These are phyloP conservation scores for Amphicarpaea edgeworthii DNA, from an alignment of 306 rosid genomes.

Conservation along the genomic window DNA sequence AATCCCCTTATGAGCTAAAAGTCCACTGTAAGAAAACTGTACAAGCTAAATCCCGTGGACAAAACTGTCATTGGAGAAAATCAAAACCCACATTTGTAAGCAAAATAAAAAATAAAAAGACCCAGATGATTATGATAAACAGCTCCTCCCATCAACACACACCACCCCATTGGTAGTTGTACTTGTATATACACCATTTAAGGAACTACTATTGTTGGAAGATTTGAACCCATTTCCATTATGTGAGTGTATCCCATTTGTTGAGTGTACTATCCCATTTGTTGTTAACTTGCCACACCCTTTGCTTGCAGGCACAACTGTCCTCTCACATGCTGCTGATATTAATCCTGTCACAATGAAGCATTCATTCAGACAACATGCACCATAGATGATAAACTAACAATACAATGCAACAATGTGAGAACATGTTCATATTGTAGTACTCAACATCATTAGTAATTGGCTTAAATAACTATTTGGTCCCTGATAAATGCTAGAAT, in stretches of 20 bases:
- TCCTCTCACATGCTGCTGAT: constrained; percentile 64
- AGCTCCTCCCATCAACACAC: constrained; percentile 50
- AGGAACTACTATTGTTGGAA: constrained; percentile 62
- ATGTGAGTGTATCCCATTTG: constrained; percentile 54
- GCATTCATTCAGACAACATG: constrained; percentile 5
- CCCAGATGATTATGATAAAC: constrained; percentile 20
- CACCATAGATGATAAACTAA: background rate
- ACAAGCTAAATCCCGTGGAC: constrained; percentile 61
- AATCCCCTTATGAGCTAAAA: constrained; percentile 48
- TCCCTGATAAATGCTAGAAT: no score
- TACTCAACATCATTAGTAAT: no score
- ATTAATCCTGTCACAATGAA: constrained; percentile 64
- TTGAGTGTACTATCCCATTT: no score
- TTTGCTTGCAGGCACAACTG: constrained; percentile 45
- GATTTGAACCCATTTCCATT: constrained; percentile 55
- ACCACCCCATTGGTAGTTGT: constrained; percentile 56
- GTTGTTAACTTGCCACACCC: constrained; percentile 45
- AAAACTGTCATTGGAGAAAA: constrained; percentile 48
- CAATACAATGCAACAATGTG: background rate
- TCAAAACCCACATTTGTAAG: constrained; percentile 30
- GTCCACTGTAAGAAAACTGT: constrained; percentile 72
- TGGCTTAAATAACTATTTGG: no score
- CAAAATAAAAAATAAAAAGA: constrained; percentile 16
- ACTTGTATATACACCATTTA: constrained; percentile 67
- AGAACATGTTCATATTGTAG: no score